Evolutionary conservation across 164 flowering plant species (phyloP).

Genomic region (Hamamelis virginiana): DNA sequence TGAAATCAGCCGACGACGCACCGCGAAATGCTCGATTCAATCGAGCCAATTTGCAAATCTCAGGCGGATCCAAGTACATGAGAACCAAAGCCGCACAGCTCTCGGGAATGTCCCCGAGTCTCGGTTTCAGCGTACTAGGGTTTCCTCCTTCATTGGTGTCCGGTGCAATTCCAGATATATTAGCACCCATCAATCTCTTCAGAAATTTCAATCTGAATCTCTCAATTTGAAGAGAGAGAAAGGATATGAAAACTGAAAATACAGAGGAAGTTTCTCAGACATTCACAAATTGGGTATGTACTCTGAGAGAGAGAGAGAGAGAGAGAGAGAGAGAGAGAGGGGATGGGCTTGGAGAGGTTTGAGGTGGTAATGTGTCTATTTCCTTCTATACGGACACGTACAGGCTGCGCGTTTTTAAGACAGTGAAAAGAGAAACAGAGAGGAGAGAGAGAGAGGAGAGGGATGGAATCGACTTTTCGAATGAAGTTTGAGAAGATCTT

Average conservation of each 20-base stretch:
- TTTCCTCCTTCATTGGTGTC: slow-evolving; percentile 6
- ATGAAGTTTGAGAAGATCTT: no score
- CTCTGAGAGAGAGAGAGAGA: no score
- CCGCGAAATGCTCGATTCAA: slow-evolving; percentile 43
- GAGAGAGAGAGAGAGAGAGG: no score
- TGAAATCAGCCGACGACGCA: slow-evolving; percentile 51
- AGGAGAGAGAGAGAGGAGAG: no score
- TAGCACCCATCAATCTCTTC: slow-evolving; percentile 31
- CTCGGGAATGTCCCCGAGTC: slow-evolving; percentile 57
- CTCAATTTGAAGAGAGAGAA: background rate
- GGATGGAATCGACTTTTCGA: no score
- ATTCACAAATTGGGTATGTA: no score
- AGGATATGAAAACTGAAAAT: no score
- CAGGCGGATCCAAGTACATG: slow-evolving; percentile 38
- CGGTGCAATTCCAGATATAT: slow-evolving; percentile 10
- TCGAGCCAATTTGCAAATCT: slow-evolving; percentile 50
- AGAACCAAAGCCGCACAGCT: slow-evolving; percentile 49
- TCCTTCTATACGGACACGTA: no score
- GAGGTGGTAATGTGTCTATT: no score
- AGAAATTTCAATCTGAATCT: slow-evolving; percentile 15
- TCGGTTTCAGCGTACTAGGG: slow-evolving; percentile 16
- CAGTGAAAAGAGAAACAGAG: no score
- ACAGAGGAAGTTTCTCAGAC: slow-evolving; percentile 12
- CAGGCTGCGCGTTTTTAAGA: no score
- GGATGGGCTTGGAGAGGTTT: no score